These are phyloP conservation scores for Boletus huronensis DNA, from an alignment of 768 basidiomycete species.

Conservation along the genomic window DNA sequence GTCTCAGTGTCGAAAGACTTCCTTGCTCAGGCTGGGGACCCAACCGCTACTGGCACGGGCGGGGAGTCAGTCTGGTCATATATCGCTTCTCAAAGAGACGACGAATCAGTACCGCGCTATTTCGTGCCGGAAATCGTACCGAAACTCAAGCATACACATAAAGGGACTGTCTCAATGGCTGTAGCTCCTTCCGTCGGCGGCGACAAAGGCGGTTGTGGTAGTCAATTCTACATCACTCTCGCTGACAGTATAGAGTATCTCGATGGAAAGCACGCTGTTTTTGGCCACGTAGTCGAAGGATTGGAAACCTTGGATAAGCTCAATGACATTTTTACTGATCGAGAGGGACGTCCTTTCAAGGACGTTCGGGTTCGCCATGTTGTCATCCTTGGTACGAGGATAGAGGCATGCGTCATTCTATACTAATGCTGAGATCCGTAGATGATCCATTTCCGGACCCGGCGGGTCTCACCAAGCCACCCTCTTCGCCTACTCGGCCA, in stretches of 20 bases:
- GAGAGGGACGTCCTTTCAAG: constrained; percentile 86
- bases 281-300: constrained; percentile 95
- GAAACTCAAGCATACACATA: constrained; percentile 75
- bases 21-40: constrained; percentile 94
- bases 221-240: constrained; percentile 96
- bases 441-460: constrained; percentile 98
- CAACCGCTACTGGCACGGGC: constrained; percentile 90
- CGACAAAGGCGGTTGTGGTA: constrained; percentile 77
- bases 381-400: constrained; percentile 75
- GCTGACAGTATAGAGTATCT: constrained; percentile 90
- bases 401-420: neutral
- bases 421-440: constrained; percentile 28
- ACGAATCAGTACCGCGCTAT: constrained; percentile 57
- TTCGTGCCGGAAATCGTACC: constrained; percentile 82
- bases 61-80: constrained; percentile 88
- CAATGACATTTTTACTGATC: constrained; percentile 88
- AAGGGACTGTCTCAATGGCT: constrained; percentile 97
- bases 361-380: constrained; percentile 94
- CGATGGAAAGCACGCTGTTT: constrained; percentile 91
- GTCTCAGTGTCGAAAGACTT: constrained; percentile 91
- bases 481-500: constrained; percentile 72
- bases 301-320: constrained; percentile 88
- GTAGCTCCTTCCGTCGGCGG: constrained; percentile 78
- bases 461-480: constrained; percentile 64
- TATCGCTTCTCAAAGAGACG: constrained; percentile 47